phyloP scores from a whole-genome alignment of 2,329 filamentous ascomycete species.

The Trichoderma simmonsii region DNA sequence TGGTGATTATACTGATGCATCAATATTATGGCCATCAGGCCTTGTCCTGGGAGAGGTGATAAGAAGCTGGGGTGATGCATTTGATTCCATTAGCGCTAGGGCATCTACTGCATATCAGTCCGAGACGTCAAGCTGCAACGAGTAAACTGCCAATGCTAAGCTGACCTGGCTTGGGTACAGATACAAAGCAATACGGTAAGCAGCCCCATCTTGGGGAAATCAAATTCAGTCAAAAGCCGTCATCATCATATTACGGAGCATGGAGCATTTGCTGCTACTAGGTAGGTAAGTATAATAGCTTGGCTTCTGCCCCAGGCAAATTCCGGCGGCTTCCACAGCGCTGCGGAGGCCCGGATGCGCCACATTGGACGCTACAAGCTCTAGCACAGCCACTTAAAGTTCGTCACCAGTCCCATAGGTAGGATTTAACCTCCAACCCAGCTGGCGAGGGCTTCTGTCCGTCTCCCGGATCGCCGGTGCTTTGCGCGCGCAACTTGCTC shows the following conservation, averaged over 20 bases:
- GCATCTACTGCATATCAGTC: neutral
- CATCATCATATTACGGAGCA: neutral
- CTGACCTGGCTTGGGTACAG: neutral
- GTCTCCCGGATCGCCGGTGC: slow-evolving; percentile 17
- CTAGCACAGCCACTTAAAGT: slow-evolving; percentile 29
- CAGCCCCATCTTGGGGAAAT: neutral
- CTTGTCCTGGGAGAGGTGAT: neutral
- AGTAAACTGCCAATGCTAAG: neutral
- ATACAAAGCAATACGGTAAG: neutral
- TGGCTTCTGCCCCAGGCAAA: neutral
- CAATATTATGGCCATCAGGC: neutral
- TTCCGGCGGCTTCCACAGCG: slow-evolving; percentile 2
- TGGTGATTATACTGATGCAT: neutral
- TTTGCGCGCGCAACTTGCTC: slow-evolving; percentile 16
- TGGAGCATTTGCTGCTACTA: neutral
- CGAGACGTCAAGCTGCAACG: neutral
- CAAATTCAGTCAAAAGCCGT: neutral
- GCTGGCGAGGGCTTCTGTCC: slow-evolving; percentile 10
- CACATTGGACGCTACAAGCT: neutral
- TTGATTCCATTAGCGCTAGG: neutral
- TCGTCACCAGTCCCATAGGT: slow-evolving; percentile 31
- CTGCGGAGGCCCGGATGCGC: slow-evolving; percentile 9
- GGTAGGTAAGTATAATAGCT: neutral
- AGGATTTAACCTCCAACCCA: slow-evolving; percentile 3
- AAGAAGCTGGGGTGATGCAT: neutral